Evolutionary conservation across 306 rosid species (phyloP), one percentile per base, ranked within the genome.

Genomic region (Argentina anserina): DNA sequence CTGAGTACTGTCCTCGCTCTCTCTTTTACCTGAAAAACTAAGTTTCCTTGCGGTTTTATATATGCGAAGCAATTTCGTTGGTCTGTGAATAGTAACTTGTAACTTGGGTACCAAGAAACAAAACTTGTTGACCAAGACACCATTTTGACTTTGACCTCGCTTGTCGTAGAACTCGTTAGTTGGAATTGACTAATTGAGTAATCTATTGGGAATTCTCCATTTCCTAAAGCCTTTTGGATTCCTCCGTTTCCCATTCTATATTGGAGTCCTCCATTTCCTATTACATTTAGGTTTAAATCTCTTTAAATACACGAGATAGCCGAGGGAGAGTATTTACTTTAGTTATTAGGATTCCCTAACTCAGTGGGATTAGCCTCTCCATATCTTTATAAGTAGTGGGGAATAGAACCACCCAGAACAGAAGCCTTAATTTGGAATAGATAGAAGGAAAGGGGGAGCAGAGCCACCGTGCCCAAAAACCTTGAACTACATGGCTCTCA

Each of bases 401-500:
- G 23, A 6, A 23, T 6, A 17, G 53, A 47, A 47, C 53, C 53
- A 18, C 23, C 55, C 53, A 6, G 55, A 20, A 1, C 25, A 49
- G 21, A 49, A 49, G 55, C 55, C 55, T 49, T 42, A 12, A 42
- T 42, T 49, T 20, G 25, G 55, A 49, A 20, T 20, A 49, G 55
- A 18, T 47, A 47, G 12, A 42, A 23, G 23, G 53, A 47, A 42
- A 42, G 53, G 23, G 53, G 25, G 55, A 49, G 11, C 55, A 49
- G 55, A 49, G 25, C 55, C 55, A 6, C 55, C 23, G 55, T 20
- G 11, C 11, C 10, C 1, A 49, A 49, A 49, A n/a, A 2, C 14
- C 46, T n/a, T 47, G 5, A 41, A 41, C 13, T 41, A 41, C n/a
- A 41, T 41, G 53, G 58, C 11, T 1, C 33, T 33, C 62, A 88